Conservation (phyloP, 768 basidiomycete species). For the Xerocomus spinulosus region DNA sequence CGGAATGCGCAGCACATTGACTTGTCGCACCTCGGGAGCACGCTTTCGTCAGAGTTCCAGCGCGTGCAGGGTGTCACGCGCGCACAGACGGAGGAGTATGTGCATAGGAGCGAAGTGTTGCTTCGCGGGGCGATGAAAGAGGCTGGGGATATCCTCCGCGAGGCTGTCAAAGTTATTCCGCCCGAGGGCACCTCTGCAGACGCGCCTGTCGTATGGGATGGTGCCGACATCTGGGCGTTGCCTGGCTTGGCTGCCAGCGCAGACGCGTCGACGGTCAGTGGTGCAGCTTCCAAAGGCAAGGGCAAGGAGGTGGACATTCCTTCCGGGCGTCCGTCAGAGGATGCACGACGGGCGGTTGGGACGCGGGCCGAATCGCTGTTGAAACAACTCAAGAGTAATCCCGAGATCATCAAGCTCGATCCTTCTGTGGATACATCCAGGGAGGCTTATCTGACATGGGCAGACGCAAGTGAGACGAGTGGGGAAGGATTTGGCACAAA, state of each 20-base stretch:
- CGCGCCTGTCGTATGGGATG: slow-evolving; percentile 66
- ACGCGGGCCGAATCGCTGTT: slow-evolving; percentile 77
- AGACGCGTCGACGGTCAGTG: slow-evolving; percentile 12
- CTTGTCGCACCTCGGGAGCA: slow-evolving; percentile 60
- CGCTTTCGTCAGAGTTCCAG: slow-evolving; percentile 61
- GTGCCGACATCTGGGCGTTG: slow-evolving; percentile 81
- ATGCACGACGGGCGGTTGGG: slow-evolving; percentile 52
- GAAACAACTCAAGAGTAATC: slow-evolving; percentile 66
- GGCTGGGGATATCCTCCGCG: slow-evolving; percentile 75
- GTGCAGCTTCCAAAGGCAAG: slow-evolving; percentile 31
- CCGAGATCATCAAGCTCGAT: slow-evolving; percentile 70
- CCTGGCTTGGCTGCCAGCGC: slow-evolving; percentile 32
- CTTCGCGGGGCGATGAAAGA: slow-evolving; percentile 71
- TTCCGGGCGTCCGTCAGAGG: slow-evolving; percentile 32
- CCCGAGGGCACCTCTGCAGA: slow-evolving; percentile 50
- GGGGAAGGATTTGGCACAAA: slow-evolving; percentile 43
- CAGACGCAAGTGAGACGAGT: slow-evolving; percentile 52
- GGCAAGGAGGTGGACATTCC: slow-evolving; percentile 30
- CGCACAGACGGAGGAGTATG: slow-evolving; percentile 81
- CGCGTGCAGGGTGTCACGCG: slow-evolving; percentile 71
- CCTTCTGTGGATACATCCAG: slow-evolving; percentile 61
- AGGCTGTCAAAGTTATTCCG: slow-evolving; percentile 90
- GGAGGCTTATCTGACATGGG: slow-evolving; percentile 58
- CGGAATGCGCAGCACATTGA: slow-evolving; percentile 63
- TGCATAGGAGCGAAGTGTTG: slow-evolving; percentile 65